phyloP scores from a whole-genome alignment of 805 yeast genomes.

The Candida andamanensis region DNA sequence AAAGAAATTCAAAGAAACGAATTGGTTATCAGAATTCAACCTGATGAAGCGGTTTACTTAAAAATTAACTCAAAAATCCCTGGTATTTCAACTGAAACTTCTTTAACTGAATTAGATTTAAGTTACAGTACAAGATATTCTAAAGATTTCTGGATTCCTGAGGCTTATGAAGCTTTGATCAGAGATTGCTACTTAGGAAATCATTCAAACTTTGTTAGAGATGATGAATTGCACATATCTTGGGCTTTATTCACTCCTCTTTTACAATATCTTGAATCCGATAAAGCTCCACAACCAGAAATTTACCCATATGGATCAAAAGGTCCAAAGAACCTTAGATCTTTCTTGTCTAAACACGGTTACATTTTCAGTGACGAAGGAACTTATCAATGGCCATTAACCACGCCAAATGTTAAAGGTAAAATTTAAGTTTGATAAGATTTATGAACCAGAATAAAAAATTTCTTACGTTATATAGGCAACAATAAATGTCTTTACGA shows the following conservation, averaged over 20 bases:
- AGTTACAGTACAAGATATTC: slow-evolving; percentile 76
- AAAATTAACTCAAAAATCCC: slow-evolving; percentile 93
- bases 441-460: neutral
- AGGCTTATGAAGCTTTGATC: slow-evolving; percentile 94
- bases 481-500: too few species aligned
- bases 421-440: slow-evolving; percentile 16
- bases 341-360: slow-evolving; percentile 64
- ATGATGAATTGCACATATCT: slow-evolving; percentile 90
- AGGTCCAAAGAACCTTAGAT: slow-evolving; percentile 67
- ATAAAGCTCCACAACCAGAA: slow-evolving; percentile 61
- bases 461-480: too few species aligned
- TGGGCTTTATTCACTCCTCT: slow-evolving; percentile 94
- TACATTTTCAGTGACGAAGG: slow-evolving; percentile 61
- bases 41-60: slow-evolving; percentile 88
- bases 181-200: slow-evolving; percentile 87
- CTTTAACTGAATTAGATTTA: slow-evolving; percentile 85
- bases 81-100: slow-evolving; percentile 77
- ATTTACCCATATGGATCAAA: slow-evolving; percentile 85
- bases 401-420: slow-evolving; percentile 42
- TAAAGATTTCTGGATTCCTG: slow-evolving; percentile 89
- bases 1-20: slow-evolving; percentile 82
- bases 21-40: slow-evolving; percentile 90
- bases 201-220: slow-evolving; percentile 96
- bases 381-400: slow-evolving; percentile 88
- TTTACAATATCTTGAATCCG: slow-evolving; percentile 70